Percentiles rank a stretch among this genome's conserved stretches.
Evolutionary conservation across 768 basidiomycete species (phyloP).

Genomic region (Cystobasidiopsis lactophilus): DNA sequence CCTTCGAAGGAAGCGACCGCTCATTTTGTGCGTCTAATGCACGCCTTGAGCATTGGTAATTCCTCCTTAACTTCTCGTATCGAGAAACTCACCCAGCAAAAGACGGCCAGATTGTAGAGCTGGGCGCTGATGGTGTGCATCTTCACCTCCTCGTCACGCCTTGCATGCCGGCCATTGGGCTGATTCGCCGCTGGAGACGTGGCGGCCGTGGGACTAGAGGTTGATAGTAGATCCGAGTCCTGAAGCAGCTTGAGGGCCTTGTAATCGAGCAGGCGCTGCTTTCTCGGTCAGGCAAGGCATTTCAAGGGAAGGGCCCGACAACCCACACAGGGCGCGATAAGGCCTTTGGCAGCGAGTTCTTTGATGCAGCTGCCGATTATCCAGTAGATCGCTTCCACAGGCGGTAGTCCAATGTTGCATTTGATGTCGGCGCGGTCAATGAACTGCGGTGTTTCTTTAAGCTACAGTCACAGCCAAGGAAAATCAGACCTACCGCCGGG

Average conservation of each 20-base stretch:
- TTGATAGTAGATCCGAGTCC: constrained; percentile 3
- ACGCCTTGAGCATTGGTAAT: no score
- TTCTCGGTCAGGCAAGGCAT: background rate
- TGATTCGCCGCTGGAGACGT: no score
- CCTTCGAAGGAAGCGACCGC: constrained; percentile 71
- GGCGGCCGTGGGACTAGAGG: background rate
- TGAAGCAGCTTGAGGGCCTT: constrained; percentile 5
- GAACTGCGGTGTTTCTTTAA: constrained; percentile 58
- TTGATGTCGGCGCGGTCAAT: constrained; percentile 73
- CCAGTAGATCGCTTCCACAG: constrained; percentile 77
- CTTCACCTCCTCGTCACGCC: background rate
- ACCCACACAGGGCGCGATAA: constrained; percentile 43
- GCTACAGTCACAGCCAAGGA: background rate
- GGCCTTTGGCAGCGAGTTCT: constrained; percentile 46
- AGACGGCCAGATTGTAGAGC: constrained; percentile 34
- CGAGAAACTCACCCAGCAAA: constrained; percentile 51
- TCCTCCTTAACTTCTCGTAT: no score
- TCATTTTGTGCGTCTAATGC: constrained; percentile 41
- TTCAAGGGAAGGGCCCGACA: background rate
- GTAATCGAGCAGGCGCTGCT: constrained; percentile 13
- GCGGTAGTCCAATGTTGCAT: constrained; percentile 48
- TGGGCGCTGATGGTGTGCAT: constrained; percentile 1
- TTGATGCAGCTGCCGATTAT: constrained; percentile 60
- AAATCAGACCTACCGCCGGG: constrained; percentile 23
- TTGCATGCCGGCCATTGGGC: no score